phyloP scores from a whole-genome alignment of 371 early-diverging fungal genomes.

The Blakeslea trispora region DNA sequence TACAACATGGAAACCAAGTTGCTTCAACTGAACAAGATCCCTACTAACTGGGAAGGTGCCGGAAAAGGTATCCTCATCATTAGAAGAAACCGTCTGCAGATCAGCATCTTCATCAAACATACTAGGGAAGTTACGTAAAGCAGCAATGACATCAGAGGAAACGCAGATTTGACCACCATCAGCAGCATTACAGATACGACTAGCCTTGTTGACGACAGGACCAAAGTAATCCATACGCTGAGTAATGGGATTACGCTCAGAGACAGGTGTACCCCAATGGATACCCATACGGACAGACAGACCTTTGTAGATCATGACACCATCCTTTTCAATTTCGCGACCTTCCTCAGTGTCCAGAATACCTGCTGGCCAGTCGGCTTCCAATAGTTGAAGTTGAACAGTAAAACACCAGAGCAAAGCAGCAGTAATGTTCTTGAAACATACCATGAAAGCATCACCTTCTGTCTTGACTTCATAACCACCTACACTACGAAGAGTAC shows the following conservation, averaged over 20 bases:
- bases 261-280: conserved; percentile 91
- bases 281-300: conserved; percentile 95
- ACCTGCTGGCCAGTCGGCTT: conserved; percentile 92
- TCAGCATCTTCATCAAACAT: conserved; percentile 40
- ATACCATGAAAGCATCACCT: conserved; percentile 96
- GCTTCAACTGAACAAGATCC: conserved; percentile 64
- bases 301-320: conserved; percentile 77
- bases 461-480: conserved; percentile 99
- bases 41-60: conserved; percentile 45
- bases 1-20: conserved; percentile 71
- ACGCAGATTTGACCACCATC: conserved; percentile 92
- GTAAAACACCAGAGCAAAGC: conserved; percentile 92
- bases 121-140: conserved; percentile 47
- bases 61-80: conserved; percentile 1
- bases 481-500: conserved; percentile 78
- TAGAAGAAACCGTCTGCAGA: background rate
- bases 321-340: conserved; percentile 68
- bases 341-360: conserved; percentile 83
- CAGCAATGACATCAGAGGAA: conserved; percentile 65
- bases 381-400: conserved; percentile 82
- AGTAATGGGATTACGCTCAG: conserved; percentile 89
- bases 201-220: conserved; percentile 89
- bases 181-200: conserved; percentile 84
- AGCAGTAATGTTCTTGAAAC: conserved; percentile 83
- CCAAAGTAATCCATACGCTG: conserved; percentile 97